phyloP scores from a whole-genome alignment of 768 basidiomycete species.

The Epithele typhae region DNA sequence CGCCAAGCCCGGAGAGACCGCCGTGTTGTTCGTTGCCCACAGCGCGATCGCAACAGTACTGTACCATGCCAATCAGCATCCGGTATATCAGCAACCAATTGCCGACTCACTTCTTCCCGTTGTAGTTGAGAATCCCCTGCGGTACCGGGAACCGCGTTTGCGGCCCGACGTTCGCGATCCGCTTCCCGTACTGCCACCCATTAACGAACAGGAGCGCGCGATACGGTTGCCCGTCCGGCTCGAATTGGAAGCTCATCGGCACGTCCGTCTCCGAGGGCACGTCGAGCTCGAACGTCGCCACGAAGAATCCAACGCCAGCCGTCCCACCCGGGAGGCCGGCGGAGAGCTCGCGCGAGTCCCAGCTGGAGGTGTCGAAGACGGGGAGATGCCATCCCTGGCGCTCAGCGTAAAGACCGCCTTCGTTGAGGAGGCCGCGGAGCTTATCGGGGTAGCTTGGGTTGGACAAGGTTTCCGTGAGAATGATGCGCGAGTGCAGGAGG shows the following conservation, averaged over 20 bases:
- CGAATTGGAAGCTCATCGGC: slow-evolving; percentile 69
- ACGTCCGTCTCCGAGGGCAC: slow-evolving; percentile 59
- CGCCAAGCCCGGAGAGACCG: slow-evolving; percentile 47
- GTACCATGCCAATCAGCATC: background rate
- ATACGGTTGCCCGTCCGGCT: slow-evolving; percentile 50
- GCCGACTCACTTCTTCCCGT: slow-evolving; percentile 58
- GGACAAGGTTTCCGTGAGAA: background rate
- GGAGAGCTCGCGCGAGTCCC: slow-evolving; percentile 53
- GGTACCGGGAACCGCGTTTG: slow-evolving; percentile 82
- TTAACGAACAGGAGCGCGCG: slow-evolving; percentile 78
- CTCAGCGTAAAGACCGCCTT: slow-evolving; percentile 41
- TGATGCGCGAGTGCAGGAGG: background rate
- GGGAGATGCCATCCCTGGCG: slow-evolving; percentile 45
- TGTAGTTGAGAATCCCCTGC: slow-evolving; percentile 72
- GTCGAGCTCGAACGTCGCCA: slow-evolving; percentile 63
- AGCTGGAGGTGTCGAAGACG: slow-evolving; percentile 57
- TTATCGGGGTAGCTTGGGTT: slow-evolving; percentile 67
- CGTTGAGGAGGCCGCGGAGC: slow-evolving; percentile 39
- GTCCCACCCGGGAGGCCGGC: slow-evolving; percentile 50
- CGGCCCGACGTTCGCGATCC: slow-evolving; percentile 39
- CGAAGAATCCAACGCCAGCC: slow-evolving; percentile 80
- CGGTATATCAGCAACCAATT: background rate
- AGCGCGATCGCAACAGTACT: slow-evolving; percentile 50
- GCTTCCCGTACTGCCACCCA: slow-evolving; percentile 88
- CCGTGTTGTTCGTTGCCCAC: slow-evolving; percentile 56